Base-by-base conservation (phyloP, 176 grass and related monocot species). In the Bromus sterilis region DNA sequence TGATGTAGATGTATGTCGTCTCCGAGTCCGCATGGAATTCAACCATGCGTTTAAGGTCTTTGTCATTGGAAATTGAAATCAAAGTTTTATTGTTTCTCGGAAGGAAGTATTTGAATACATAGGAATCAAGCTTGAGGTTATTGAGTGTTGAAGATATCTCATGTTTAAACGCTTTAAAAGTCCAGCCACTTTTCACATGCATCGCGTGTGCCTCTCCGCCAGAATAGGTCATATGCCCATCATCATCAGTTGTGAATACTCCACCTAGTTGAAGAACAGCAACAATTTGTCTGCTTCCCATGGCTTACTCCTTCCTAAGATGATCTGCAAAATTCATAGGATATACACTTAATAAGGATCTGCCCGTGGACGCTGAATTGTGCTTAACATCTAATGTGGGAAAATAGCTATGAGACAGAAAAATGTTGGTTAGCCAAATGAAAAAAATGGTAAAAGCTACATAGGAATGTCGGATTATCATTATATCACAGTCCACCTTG, bases 171-270 rank as follows among this genome's bases (percentile, higher is more conserved):
- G 83, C 84, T 61, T 87, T 73, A 29, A 94, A 81, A 62, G 74
- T 60, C 93, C 91, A 89, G 35, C 68, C 60, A 71, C 57, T 71
- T 35, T 89, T 88, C 60, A 94, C 85, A 77, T 87, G 89, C 57
- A 94, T 83, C 58, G 93, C 93, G 55, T 94, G 93, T 9, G 93
- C 93, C 71, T 94, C 93, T 61, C 93, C 93, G 21, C 89, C 93
- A 69, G 81, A 89, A 82, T 91, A 91, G 42, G 87, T 72, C 87
- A 94, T 89, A 44, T 74, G 81, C 29, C 93, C 89, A 62, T 94
- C 84, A 73, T 56, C 88, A 48, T 87, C 78, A 73, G 87, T 81
- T 65, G 82, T 43, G 74, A 94, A 94, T 59, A 85, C 93, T 35
- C 93, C 93, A 24, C 89, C 93, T 46, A 85, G 51, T 51, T 94